Evolutionary conservation across 176 grass and related monocot species (phyloP), one percentile per base, ranked within the genome.

Genomic region (Luzula sylvatica): DNA sequence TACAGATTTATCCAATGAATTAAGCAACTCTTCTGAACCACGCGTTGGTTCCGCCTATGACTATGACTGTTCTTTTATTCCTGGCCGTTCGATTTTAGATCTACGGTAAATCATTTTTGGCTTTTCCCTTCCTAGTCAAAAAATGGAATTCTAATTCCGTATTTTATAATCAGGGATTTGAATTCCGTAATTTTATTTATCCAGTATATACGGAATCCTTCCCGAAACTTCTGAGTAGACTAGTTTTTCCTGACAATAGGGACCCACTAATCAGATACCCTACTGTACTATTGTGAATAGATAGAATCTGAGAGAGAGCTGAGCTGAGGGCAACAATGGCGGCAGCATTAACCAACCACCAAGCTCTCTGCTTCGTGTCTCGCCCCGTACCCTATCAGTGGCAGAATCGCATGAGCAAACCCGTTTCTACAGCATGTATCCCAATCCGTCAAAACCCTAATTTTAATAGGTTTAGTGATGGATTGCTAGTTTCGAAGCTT

Each of bases 251-350:
- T 22, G 20, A 39, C 22, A 58, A 56, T 57, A 19, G 12, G 0
- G 19, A 5, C 55, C 17, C 20, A 39, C 3, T 2, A 11, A 13
- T 58, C 32, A 58, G 38, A 23, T 23, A 41, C 42, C 45, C 42
- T 17, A 61, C 42, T 61, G 24, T 61, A 30, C 11, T 46, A 2
- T 5, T 23, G 58, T n/a, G 14, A 22, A 62, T 1, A 30, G 6
- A 20, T 15, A 14, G 20, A 59, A 22, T 16, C 12, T 8, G 56
- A 27, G 39, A 42, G 55, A 9, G 53, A 14, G 39, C 24, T n/a
- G 48, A 40, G 65, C 57, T 52, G 9, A 65, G 57, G 46, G 56
- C 50, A 38, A 61, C 24, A 77, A 82, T 78, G 83, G 46, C 73
- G 73, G 58, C 73, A 27, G 63, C 65, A 55, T 69, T 82, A 65